These are phyloP conservation scores for Boletus vinaceobasis DNA, from an alignment of 768 basidiomycete genomes.

Conservation along the genomic window DNA sequence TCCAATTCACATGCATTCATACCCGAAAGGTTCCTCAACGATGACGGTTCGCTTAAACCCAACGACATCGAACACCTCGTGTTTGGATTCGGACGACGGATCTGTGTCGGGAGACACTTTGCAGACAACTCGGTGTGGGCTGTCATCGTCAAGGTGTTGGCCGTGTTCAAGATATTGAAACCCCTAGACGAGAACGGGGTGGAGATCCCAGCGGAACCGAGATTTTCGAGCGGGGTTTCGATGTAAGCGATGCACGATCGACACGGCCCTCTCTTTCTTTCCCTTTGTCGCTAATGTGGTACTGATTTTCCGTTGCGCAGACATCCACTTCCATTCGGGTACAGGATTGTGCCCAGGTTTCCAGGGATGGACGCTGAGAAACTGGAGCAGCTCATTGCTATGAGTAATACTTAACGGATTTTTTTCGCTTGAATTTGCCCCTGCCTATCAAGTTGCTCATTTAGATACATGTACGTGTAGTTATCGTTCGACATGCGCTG, in stretches of 20 bases:
- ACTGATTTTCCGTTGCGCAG: not conserved
- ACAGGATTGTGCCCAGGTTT: conserved; percentile 2
- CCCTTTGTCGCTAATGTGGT: not conserved
- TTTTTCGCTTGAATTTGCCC: not conserved
- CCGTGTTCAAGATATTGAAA: conserved; percentile 10
- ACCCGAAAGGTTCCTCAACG: conserved; percentile 38
- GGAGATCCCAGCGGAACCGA: conserved; percentile 5
- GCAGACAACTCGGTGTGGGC: conserved; percentile 17
- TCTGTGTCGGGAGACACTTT: conserved; percentile 20
- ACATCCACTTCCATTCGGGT: not conserved
- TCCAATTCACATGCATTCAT: conserved; percentile 34
- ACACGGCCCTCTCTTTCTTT: no score
- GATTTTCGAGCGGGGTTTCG: not conserved
- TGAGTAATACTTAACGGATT: not conserved
- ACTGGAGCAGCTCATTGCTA: not conserved
- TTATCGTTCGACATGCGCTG: not conserved
- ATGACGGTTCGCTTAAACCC: conserved; percentile 12
- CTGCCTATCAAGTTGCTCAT: not conserved
- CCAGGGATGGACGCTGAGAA: not conserved
- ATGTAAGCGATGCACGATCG: not conserved
- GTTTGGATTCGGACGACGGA: conserved; percentile 26
- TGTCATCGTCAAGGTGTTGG: conserved; percentile 5
- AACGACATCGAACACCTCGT: conserved; percentile 3
- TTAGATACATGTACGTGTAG: not conserved
- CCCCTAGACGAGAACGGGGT: conserved; percentile 7